Base-by-base conservation (phyloP, 2,329 filamentous ascomycete genomes). In the Onygenales sp. region DNA sequence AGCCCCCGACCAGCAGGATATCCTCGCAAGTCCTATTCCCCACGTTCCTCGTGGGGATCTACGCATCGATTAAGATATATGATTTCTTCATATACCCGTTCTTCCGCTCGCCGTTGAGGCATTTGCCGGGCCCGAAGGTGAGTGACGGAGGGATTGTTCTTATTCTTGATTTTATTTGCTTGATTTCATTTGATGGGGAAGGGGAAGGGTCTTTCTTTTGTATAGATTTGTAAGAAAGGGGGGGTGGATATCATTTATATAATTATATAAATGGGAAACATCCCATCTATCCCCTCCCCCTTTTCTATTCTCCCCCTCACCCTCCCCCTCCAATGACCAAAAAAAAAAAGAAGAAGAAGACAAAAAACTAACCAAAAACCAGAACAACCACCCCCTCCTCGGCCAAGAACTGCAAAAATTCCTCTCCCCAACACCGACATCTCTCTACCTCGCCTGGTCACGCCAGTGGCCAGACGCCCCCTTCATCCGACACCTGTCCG, bases 331-430 rank as follows among this genome's bases (percentile, higher is more conserved):
- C 21, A 9, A 13, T 27, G 21, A 27, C 2, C 21, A 27, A 27
- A 27, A 27, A 27, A 27, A 27, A 4, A 27, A 27, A 27, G 4
- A 27, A 27, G 21, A 3, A 27, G 4, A 27, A 27, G 4, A 27
- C 2, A 27, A 27, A 27, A 27, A 4, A 27, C 21, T 27, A 27
- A 27, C 21, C 21, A 27, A 27, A 27, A 27, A 27, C 21, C 32
- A 47, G 44, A 31, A 47, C 31, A 47, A 47, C 21, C 44, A 27
- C n/a, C 21, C 21, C 21, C 21, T 47, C 44, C 44, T 77, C 10
- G 74, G 75, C 6, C 72, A 76, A 57, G 64, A 65, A 45, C 53
- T 65, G 17, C 69, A 68, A 11, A 64, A 68, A 42, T 56, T 67
- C 45, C 56, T 36, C 37, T 60, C 67, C 21, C 58, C 62, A 0